phyloP scores from a whole-genome alignment of 768 basidiomycete species.

The Leccinum obscurum region DNA sequence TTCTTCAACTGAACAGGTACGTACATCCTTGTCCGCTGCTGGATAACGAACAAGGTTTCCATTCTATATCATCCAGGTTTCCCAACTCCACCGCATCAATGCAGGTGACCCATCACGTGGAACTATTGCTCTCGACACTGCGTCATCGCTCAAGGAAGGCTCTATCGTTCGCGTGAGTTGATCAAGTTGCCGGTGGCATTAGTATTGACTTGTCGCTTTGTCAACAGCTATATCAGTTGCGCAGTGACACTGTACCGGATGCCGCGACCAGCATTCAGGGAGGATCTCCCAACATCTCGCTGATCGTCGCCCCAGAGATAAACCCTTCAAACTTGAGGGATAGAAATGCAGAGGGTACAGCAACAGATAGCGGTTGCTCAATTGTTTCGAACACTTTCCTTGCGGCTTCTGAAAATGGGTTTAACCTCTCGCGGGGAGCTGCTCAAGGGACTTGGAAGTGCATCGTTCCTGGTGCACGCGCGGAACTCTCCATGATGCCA shows the following conservation, averaged over 20 bases:
- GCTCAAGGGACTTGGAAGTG: conserved; percentile 43
- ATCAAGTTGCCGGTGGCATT: background rate
- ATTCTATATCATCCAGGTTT: conserved; percentile 32
- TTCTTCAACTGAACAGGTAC: conserved; percentile 17
- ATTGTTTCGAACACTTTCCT: conserved; percentile 35
- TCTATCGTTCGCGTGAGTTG: conserved; percentile 49
- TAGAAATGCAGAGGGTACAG: background rate
- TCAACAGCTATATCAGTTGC: conserved; percentile 45
- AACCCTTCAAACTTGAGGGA: background rate
- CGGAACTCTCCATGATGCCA: conserved; percentile 7
- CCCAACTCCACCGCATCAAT: conserved; percentile 55
- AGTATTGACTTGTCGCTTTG: conserved; percentile 1
- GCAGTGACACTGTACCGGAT: conserved; percentile 20
- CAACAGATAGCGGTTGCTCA: background rate
- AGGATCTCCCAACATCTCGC: conserved; percentile 17
- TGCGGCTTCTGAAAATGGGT: conserved; percentile 57
- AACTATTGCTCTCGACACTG: conserved; percentile 57
- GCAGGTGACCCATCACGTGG: conserved; percentile 76
- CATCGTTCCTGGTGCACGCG: conserved; percentile 36
- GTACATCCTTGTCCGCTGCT: background rate
- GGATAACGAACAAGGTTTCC: background rate
- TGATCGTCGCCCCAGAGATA: conserved; percentile 28
- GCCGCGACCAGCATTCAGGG: conserved; percentile 3
- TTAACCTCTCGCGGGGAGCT: conserved; percentile 36
- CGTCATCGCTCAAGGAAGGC: conserved; percentile 51